A percentile compares a stretch with the other conserved stretches of the same genome.
phyloP scores from a whole-genome alignment of 2,329 filamentous ascomycete genomes.

The Verticillium dahliae region DNA sequence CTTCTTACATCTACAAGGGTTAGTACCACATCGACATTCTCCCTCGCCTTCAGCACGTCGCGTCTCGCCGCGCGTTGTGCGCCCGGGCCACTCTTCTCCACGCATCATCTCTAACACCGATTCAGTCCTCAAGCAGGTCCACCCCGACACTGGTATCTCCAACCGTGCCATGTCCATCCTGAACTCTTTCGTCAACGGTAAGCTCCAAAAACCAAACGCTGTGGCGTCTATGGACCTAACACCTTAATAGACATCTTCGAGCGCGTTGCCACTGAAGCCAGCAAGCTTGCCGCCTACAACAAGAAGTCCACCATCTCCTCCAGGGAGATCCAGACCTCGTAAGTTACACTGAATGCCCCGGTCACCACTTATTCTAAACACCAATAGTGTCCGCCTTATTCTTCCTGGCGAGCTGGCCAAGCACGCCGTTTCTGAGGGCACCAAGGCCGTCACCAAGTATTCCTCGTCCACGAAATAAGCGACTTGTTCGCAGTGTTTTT shows the following conservation, averaged over 20 bases:
- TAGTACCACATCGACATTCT: conserved; percentile 23
- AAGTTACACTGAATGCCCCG: conserved; percentile 23
- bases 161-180: conserved; percentile 99
- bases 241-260: conserved; percentile 83
- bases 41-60: background rate
- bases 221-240: too few relatives aligned
- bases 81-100: conserved; percentile 3
- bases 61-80: background rate
- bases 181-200: conserved; percentile 99
- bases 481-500: conserved; percentile 36
- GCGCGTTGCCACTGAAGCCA: conserved; percentile 96
- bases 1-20: conserved; percentile 99
- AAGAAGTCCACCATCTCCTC: conserved; percentile 99
- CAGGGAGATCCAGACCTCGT: conserved; percentile 97
- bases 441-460: conserved; percentile 99
- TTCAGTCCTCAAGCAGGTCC: conserved; percentile 97
- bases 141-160: conserved; percentile 99
- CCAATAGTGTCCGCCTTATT: conserved; percentile 75
- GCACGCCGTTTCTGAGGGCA: conserved; percentile 98
- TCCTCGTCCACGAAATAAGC: conserved; percentile 97
- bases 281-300: conserved; percentile 99
- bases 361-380: background rate
- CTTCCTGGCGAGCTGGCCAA: conserved; percentile 98
- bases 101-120: conserved; percentile 21
- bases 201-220: conserved; percentile 22